phyloP scores from a whole-genome alignment of 768 basidiomycete genomes.

The Sporobolomyces phaffii region DNA sequence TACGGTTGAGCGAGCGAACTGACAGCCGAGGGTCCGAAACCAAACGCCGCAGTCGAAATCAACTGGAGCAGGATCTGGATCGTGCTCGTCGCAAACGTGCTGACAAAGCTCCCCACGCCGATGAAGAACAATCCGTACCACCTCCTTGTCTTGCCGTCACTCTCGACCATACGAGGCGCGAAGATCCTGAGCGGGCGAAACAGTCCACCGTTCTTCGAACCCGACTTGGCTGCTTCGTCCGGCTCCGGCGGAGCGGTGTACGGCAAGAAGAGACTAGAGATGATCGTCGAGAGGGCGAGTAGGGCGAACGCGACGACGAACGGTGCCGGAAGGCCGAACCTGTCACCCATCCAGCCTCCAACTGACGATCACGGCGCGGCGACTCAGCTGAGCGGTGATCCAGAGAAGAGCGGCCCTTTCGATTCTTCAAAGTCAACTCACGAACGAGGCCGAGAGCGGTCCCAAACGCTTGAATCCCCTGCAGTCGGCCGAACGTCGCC shows the following conservation, averaged over 20 bases:
- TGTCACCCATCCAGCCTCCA: constrained; percentile 38
- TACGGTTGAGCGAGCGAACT: neutral
- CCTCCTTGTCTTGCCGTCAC: constrained; percentile 15
- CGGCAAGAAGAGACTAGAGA: constrained; percentile 43
- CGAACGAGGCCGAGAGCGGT: constrained; percentile 40
- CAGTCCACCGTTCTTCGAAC: constrained; percentile 33
- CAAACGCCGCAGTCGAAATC: constrained; percentile 43
- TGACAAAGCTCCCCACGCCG: constrained; percentile 42
- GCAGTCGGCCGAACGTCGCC: constrained; percentile 43
- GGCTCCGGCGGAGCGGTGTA: constrained; percentile 41
- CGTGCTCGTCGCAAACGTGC: constrained; percentile 44
- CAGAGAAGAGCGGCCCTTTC: too few relatives aligned
- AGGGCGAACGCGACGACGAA: constrained; percentile 43
- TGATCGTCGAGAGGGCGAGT: constrained; percentile 35
- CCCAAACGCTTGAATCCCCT: constrained; percentile 42
- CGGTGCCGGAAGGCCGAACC: constrained; percentile 41
- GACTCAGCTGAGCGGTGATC: too few relatives aligned
- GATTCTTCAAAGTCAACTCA: constrained; percentile 31
- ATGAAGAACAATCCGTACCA: constrained; percentile 41
- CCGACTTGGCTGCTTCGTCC: neutral
- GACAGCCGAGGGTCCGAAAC: constrained; percentile 34
- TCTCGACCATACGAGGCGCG: constrained; percentile 21
- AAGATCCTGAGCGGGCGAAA: constrained; percentile 43
- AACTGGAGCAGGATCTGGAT: constrained; percentile 44
- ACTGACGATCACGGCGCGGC: constrained; percentile 1